phyloP scores from a whole-genome alignment of 257 asterid genomes.

The Datura wrightii region DNA sequence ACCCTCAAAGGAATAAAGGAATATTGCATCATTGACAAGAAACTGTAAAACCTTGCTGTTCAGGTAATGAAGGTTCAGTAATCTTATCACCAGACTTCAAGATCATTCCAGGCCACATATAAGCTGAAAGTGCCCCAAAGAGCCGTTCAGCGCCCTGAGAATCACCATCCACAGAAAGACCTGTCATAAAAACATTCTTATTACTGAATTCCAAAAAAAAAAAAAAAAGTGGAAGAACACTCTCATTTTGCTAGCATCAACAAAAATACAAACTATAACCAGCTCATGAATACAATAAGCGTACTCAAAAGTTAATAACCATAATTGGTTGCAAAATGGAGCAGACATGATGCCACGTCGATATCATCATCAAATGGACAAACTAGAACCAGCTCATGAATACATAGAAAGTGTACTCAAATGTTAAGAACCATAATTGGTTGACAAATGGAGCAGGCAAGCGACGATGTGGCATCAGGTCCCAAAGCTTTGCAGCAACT shows the following conservation, averaged over 20 bases:
- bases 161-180: conserved; percentile 73
- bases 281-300: not conserved
- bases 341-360: not conserved
- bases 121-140: conserved; percentile 89
- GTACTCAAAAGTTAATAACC: not conserved
- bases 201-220: not conserved
- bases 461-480: not conserved
- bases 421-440: not conserved
- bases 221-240: not conserved
- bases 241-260: not conserved
- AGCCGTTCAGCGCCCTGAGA: conserved; percentile 92
- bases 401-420: not conserved
- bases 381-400: conserved; percentile 22
- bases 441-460: conserved; percentile 13
- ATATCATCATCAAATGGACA: not conserved
- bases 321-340: not conserved
- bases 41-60: conserved; percentile 62
- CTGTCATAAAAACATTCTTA: conserved; percentile 37
- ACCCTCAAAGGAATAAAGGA: not conserved
- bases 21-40: conserved; percentile 1
- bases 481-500: conserved; percentile 1
- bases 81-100: conserved; percentile 90
- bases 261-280: conserved; percentile 2
- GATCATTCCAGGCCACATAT: conserved; percentile 98
- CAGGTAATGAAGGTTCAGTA: conserved; percentile 73